A percentile compares a stretch with the other conserved stretches of the same genome.
phyloP scores from a whole-genome alignment of 1,284 basidiomycete genomes.

The Inonotus obliquus region DNA sequence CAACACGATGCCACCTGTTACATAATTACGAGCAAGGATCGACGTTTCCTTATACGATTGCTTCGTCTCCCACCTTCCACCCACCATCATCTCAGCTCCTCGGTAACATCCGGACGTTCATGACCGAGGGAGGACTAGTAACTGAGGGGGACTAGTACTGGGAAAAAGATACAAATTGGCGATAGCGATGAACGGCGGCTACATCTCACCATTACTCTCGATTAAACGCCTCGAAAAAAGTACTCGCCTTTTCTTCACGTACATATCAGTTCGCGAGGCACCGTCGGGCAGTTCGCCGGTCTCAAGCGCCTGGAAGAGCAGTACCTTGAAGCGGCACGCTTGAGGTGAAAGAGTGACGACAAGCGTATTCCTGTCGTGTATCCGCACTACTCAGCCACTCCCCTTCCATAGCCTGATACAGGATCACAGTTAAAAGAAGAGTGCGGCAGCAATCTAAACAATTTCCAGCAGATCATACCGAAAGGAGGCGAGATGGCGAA shows the following conservation, averaged over 20 bases:
- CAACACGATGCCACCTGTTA: background rate
- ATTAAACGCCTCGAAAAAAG: too few species aligned
- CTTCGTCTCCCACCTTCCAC: too few species aligned
- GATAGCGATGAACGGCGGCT: too few species aligned
- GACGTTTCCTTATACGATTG: background rate
- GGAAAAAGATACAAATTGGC: too few species aligned
- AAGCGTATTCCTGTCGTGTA: background rate
- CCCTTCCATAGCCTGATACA: background rate
- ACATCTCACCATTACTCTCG: too few species aligned
- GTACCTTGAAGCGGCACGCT: background rate
- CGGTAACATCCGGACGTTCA: too few species aligned
- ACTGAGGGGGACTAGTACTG: too few species aligned
- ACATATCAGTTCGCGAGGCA: too few species aligned
- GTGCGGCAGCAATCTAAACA: background rate
- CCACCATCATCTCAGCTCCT: too few species aligned
- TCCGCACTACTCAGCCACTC: background rate
- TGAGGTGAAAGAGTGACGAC: background rate
- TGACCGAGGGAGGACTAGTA: too few species aligned
- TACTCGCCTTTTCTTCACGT: too few species aligned
- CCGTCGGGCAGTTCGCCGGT: background rate
- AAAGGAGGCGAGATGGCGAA: background rate
- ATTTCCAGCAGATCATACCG: background rate
- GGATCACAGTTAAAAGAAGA: background rate
- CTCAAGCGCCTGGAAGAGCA: background rate
- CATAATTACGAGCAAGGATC: background rate